Base-by-base conservation (phyloP, 192 early-diverging fungal genomes). In the Umbelopsis vinacea region DNA sequence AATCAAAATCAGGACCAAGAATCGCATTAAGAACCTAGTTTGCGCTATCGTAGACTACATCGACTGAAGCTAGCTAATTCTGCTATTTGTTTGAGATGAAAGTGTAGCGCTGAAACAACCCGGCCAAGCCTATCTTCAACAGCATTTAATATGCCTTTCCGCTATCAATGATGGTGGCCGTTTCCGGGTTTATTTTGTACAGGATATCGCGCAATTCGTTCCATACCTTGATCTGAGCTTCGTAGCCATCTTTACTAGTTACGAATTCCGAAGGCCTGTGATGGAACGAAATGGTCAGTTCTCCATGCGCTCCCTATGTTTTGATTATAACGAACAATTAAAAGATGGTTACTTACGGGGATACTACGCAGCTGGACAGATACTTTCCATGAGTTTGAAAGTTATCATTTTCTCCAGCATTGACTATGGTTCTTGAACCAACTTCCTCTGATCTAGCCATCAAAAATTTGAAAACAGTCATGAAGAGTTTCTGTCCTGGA, bases 371-470 rank as follows among this genome's bases (percentile, higher is more conserved):
- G 12, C 11, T 37, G 6, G 19, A 17, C 2, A 63, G 33, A 37
- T 63, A 63, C 17, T 63, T 63, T 4, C 57, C 57, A 63, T 63
- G 57, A 19, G 57, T 63, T 14, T 63, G 29, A 17, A 63, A 63
- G 33, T 63, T 63, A 19, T 38, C 19, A 19, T 37, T 63, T 17
- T 63, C 57, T 0, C 57, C 33, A 19, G 12, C 57, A 37, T 63
- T 63, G 57, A 63, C 57, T 19, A 63, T 63, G 14, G 57, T 63
- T 14, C 29, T 17, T n/a, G 24, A 22, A 5, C 55, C 55, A 8
- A 60, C 55, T 35, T 60, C 55, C 1, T 3, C 11, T 15, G 55
- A 7, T 60, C 55, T 60, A 10, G 55, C 55, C 1, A 60, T 4
- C 1, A 60, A 10, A 6, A 12, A 11, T 33, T 60, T 60, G 55